A percentile compares a stretch with the other conserved stretches of the same genome.
Evolutionary conservation across 306 rosid species (phyloP).

Genomic region (Rosa lucieae): DNA sequence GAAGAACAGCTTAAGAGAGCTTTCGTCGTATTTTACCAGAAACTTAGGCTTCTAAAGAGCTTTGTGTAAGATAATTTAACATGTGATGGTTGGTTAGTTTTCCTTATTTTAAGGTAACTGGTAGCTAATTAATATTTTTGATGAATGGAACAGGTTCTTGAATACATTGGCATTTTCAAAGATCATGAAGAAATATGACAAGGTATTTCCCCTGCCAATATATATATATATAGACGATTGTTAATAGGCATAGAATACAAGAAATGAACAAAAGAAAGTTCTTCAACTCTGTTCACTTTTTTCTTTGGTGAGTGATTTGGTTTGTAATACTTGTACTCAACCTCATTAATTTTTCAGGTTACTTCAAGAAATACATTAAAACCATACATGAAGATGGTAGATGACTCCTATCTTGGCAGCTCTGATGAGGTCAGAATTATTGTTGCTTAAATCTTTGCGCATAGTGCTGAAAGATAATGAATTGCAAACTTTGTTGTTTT

Average conservation of each 20-base stretch:
- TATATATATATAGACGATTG: background rate
- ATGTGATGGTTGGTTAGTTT: background rate
- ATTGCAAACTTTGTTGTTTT: background rate
- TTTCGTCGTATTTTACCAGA: slow-evolving; percentile 57
- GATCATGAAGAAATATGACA: slow-evolving; percentile 84
- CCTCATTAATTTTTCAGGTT: slow-evolving; percentile 36
- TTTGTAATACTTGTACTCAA: background rate
- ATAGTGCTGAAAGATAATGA: background rate
- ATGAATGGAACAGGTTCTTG: slow-evolving; percentile 48
- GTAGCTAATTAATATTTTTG: background rate
- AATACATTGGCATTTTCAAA: slow-evolving; percentile 71
- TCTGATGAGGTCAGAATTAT: slow-evolving; percentile 60
- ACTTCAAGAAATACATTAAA: slow-evolving; percentile 57
- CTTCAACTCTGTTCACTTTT: background rate
- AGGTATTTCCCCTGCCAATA: slow-evolving; percentile 39
- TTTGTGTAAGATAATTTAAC: slow-evolving; percentile 30
- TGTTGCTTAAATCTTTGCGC: background rate
- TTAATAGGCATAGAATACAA: background rate
- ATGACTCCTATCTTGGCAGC: slow-evolving; percentile 62
- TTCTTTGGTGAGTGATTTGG: background rate
- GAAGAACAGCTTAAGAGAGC: slow-evolving; percentile 52
- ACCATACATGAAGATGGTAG: slow-evolving; percentile 68
- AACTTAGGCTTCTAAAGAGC: slow-evolving; percentile 68
- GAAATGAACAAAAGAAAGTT: background rate
- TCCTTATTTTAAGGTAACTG: background rate